Evolutionary conservation across 257 asterid genomes (phyloP).

Genomic region (Anisodus acutangulus): DNA sequence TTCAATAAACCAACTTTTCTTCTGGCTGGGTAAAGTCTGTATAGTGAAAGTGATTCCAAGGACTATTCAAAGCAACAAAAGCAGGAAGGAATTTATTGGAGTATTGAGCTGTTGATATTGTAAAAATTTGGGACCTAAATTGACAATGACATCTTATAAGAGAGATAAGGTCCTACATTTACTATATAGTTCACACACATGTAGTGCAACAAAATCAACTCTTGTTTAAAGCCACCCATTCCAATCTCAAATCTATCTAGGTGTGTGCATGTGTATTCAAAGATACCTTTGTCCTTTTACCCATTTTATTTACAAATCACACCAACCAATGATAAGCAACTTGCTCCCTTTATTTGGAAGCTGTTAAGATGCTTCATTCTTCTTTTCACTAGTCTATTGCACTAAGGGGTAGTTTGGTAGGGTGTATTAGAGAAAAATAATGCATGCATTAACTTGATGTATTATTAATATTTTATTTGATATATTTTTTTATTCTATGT

Average conservation of each 20-base stretch:
- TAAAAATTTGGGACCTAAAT: neutral
- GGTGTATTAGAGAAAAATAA: too few relatives aligned
- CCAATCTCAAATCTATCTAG: constrained; percentile 23
- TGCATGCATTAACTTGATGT: too few relatives aligned
- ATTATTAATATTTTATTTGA: too few relatives aligned
- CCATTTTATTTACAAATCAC: neutral
- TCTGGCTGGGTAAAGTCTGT: neutral
- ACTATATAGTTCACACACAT: constrained; percentile 23
- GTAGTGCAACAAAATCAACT: constrained; percentile 19
- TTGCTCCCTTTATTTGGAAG: neutral
- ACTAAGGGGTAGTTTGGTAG: neutral
- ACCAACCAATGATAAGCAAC: neutral
- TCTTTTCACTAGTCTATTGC: neutral
- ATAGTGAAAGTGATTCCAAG: constrained; percentile 11
- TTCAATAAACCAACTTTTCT: constrained; percentile 35
- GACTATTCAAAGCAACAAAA: constrained; percentile 14
- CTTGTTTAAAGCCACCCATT: constrained; percentile 29
- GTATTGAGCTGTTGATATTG: neutral
- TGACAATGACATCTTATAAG: neutral
- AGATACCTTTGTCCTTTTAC: constrained; percentile 11
- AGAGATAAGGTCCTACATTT: neutral
- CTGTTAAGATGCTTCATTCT: constrained; percentile 16
- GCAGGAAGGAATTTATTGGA: neutral
- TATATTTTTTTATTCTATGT: too few relatives aligned
- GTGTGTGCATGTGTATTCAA: constrained; percentile 20